phyloP scores from a whole-genome alignment of 2,329 filamentous ascomycete species.

The Mollisiaceae sp. region DNA sequence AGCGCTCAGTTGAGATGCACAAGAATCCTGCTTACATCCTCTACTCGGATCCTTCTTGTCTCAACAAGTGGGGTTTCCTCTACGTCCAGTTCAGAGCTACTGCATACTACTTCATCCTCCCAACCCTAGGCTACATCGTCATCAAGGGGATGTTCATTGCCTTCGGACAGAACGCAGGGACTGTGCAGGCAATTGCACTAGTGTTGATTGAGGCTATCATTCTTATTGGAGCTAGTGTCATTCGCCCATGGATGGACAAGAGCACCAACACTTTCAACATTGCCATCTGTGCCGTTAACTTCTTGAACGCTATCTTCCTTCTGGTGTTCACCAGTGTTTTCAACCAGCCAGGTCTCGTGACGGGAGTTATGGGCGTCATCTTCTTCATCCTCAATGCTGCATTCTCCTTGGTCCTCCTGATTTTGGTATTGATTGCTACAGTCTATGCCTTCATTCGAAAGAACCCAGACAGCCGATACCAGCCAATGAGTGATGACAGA shows the following conservation, averaged over 20 bases:
- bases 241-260: conserved; percentile 98
- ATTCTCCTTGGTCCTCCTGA: conserved; percentile 80
- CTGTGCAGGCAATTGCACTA: conserved; percentile 80
- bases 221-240: conserved; percentile 76
- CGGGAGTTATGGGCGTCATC: conserved; percentile 85
- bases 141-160: conserved; percentile 90
- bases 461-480: conserved; percentile 93
- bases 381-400: conserved; percentile 88
- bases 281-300: conserved; percentile 86
- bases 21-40: conserved; percentile 97
- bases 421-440: conserved; percentile 81
- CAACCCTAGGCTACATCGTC: conserved; percentile 77
- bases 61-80: conserved; percentile 98
- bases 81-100: conserved; percentile 97
- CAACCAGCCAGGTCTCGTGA: conserved; percentile 80
- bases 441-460: conserved; percentile 84
- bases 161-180: conserved; percentile 72
- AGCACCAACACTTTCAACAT: conserved; percentile 98
- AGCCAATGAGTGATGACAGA: conserved; percentile 95
- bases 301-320: conserved; percentile 87
- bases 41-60: conserved; percentile 89
- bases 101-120: conserved; percentile 93
- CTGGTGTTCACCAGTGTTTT: conserved; percentile 89
- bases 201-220: conserved; percentile 81
- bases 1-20: conserved; percentile 87